phyloP scores from a whole-genome alignment of 2,329 filamentous ascomycete species.

The Pezicula carpinea region DNA sequence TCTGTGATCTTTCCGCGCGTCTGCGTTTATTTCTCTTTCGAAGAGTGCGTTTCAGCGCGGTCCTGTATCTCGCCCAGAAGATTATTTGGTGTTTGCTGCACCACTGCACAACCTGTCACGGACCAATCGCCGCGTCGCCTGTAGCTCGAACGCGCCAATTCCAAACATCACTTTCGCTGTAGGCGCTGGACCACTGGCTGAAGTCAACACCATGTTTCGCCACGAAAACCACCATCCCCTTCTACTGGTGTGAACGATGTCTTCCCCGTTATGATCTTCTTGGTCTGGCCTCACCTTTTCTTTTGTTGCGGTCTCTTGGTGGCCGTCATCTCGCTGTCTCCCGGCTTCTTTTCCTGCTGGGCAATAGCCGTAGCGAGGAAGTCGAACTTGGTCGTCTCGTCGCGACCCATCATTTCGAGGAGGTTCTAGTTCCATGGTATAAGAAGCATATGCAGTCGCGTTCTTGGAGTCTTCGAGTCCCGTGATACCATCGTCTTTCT shows the following conservation, averaged over 20 bases:
- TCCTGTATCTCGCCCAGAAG: background rate
- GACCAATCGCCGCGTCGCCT: constrained; percentile 13
- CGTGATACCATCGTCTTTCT: too few species aligned
- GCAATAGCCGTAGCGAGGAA: too few species aligned
- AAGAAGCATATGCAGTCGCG: too few species aligned
- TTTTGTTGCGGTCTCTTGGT: too few species aligned
- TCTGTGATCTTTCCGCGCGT: constrained; percentile 10
- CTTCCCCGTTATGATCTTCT: too few species aligned
- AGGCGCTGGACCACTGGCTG: constrained; percentile 5
- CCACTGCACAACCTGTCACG: background rate
- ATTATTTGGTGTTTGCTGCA: background rate
- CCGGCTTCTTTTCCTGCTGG: too few species aligned
- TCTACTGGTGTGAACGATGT: constrained; percentile 6
- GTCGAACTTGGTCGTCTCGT: too few species aligned
- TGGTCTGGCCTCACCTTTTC: too few species aligned
- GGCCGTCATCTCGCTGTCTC: too few species aligned
- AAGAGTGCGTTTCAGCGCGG: background rate
- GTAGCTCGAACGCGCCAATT: constrained; percentile 8
- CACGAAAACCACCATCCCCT: constrained; percentile 4
- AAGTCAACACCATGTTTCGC: background rate
- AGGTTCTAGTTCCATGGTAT: too few species aligned
- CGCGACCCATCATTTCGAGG: too few species aligned
- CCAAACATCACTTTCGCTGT: constrained; percentile 9
- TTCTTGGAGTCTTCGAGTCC: too few species aligned
- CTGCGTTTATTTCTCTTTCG: constrained; percentile 5